Conservation (phyloP, 345 rosid species). For the Linum usitatissimum region DNA sequence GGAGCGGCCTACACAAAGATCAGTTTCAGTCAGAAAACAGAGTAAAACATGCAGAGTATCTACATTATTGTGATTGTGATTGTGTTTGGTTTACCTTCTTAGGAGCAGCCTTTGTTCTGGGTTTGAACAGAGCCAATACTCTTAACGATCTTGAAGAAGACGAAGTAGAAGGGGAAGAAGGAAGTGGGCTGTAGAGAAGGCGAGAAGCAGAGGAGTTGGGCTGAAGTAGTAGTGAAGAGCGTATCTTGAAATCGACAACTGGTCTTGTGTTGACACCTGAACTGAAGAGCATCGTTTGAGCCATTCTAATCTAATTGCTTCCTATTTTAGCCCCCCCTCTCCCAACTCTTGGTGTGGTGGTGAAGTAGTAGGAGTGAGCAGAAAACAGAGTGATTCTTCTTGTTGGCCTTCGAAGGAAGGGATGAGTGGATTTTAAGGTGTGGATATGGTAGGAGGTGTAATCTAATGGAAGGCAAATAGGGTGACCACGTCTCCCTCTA, state of each 20-base stretch:
- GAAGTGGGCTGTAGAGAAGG: conserved; percentile 26
- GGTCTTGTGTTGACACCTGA: conserved; percentile 49
- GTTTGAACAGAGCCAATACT: conserved; percentile 65
- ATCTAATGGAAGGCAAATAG: conserved; percentile 32
- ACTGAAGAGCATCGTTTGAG: conserved; percentile 76
- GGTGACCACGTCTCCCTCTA: conserved; percentile 45
- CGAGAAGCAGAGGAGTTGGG: conserved; percentile 28
- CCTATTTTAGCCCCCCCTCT: too few relatives aligned
- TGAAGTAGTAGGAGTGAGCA: background rate
- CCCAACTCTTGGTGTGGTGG: background rate
- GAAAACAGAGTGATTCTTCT: background rate
- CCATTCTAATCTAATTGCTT: conserved; percentile 26
- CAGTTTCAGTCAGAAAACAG: background rate
- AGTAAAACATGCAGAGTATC: background rate
- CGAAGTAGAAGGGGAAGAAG: conserved; percentile 10
- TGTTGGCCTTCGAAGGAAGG: background rate
- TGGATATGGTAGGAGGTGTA: conserved; percentile 36
- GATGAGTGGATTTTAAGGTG: conserved; percentile 3
- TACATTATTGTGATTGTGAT: background rate
- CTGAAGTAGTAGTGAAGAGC: conserved; percentile 30
- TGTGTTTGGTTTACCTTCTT: conserved; percentile 39
- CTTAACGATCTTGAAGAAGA: conserved; percentile 20
- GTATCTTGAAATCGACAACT: conserved; percentile 30
- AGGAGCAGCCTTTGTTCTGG: conserved; percentile 68
- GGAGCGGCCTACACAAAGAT: conserved; percentile 10